A percentile compares a stretch with the other conserved stretches of the same genome.
These are phyloP conservation scores for Rauvolfia tetraphylla DNA, from an alignment of 257 asterid genomes.

Conservation along the genomic window DNA sequence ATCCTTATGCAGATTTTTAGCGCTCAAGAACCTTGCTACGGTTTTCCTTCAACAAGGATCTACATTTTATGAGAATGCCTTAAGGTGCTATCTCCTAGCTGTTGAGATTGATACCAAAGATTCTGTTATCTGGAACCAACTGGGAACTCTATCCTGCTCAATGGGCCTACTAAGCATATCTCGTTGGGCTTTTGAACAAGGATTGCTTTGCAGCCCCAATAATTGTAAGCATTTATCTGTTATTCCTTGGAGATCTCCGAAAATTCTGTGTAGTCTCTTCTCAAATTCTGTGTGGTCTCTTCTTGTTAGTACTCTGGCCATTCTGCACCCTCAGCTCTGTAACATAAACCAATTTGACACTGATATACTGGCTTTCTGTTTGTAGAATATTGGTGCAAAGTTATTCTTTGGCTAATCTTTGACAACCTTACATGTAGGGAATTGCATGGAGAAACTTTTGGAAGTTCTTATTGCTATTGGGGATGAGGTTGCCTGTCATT, in stretches of 20 bases:
- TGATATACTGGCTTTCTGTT: neutral
- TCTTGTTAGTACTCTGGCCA: slow-evolving; percentile 16
- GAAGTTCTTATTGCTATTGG: slow-evolving; percentile 98
- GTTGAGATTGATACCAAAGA: slow-evolving; percentile 92
- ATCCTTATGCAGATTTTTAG: slow-evolving; percentile 74
- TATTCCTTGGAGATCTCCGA: slow-evolving; percentile 8
- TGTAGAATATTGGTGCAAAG: neutral
- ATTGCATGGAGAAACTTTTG: slow-evolving; percentile 97
- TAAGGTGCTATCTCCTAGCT: slow-evolving; percentile 93
- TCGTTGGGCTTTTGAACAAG: slow-evolving; percentile 99
- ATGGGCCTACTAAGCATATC: slow-evolving; percentile 90
- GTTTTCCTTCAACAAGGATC: slow-evolving; percentile 82
- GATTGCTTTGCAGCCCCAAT: slow-evolving; percentile 89
- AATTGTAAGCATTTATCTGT: slow-evolving; percentile 64
- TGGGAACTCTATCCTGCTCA: slow-evolving; percentile 94
- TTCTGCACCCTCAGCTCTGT: neutral
- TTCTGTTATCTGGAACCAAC: slow-evolving; percentile 91
- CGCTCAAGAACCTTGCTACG: slow-evolving; percentile 84
- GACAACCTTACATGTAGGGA: slow-evolving; percentile 57
- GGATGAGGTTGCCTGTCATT: slow-evolving; percentile 93
- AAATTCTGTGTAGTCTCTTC: slow-evolving; percentile 10
- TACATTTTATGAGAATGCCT: slow-evolving; percentile 64
- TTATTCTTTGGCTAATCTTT: slow-evolving; percentile 8
- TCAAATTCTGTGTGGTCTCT: slow-evolving; percentile 11
- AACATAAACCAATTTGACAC: neutral